phyloP scores from a whole-genome alignment of 2,329 filamentous ascomycete genomes.

The Trichoderma simmonsii region DNA sequence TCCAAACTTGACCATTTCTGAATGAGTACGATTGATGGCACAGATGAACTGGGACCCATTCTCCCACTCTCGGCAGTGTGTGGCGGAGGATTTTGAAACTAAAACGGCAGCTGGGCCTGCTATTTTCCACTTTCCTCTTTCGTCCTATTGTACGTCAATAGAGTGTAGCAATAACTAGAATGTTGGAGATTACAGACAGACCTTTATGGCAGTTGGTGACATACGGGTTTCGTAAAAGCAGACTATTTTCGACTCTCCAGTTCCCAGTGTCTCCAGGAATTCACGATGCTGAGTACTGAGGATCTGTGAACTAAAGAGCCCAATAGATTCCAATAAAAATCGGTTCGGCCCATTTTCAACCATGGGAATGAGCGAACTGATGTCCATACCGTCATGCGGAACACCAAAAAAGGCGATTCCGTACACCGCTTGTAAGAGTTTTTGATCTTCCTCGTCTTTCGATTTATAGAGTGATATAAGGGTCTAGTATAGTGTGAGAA shows the following conservation, averaged over 20 bases:
- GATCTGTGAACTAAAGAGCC: not conserved
- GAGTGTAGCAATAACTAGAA: too few species aligned
- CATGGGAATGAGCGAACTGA: not conserved
- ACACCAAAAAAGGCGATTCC: not conserved
- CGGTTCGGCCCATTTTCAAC: not conserved
- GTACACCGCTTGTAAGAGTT: not conserved
- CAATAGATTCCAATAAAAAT: not conserved
- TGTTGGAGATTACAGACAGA: not conserved
- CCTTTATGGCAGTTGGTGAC: not conserved
- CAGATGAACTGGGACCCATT: not conserved
- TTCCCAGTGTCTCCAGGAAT: not conserved
- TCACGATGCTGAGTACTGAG: not conserved
- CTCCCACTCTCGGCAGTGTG: not conserved
- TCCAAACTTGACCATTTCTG: not conserved
- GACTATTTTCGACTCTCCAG: not conserved
- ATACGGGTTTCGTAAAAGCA: not conserved
- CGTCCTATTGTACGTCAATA: not conserved
- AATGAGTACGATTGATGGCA: not conserved
- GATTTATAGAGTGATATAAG: not conserved
- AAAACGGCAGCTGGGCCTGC: not conserved
- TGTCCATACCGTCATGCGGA: not conserved
- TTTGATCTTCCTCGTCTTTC: not conserved
- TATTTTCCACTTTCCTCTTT: not conserved
- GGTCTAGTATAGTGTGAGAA: not conserved
- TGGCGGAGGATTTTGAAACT: not conserved